Conservation (phyloP, 2,329 filamentous ascomycete genomes). For the Arthrinium puccinioides region DNA sequence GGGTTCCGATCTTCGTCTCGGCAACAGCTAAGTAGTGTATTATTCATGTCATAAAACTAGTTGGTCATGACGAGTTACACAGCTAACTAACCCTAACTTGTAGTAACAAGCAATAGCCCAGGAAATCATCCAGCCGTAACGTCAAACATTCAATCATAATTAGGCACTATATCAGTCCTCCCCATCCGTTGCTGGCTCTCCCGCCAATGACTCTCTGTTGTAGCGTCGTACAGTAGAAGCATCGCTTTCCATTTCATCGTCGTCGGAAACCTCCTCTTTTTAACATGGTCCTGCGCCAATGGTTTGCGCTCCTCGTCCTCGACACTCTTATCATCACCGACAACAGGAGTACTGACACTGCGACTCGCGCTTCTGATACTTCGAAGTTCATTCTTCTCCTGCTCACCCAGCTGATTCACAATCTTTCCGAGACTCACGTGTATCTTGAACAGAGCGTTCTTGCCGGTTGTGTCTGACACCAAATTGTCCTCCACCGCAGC, state of each 20-base stretch:
- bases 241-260: neutral
- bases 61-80: no score
- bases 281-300: no score
- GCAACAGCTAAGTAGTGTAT: no score
- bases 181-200: no score
- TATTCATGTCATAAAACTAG: no score
- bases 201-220: no score
- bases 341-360: constrained; percentile 33
- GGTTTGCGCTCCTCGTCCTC: neutral
- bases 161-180: no score
- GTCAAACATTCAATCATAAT: no score
- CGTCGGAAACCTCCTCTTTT: neutral
- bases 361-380: constrained; percentile 28
- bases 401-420: constrained; percentile 43
- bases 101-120: no score
- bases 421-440: constrained; percentile 62
- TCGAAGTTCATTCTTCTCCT: constrained; percentile 11
- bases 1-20: constrained; percentile 16
- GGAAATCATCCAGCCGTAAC: no score
- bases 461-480: constrained; percentile 51
- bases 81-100: no score
- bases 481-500: constrained; percentile 57
- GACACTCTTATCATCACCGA: neutral
- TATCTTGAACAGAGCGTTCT: constrained; percentile 61
- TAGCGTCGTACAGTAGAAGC: neutral